Conservation (phyloP, 345 rosid species). For the Ailanthus altissimus region DNA sequence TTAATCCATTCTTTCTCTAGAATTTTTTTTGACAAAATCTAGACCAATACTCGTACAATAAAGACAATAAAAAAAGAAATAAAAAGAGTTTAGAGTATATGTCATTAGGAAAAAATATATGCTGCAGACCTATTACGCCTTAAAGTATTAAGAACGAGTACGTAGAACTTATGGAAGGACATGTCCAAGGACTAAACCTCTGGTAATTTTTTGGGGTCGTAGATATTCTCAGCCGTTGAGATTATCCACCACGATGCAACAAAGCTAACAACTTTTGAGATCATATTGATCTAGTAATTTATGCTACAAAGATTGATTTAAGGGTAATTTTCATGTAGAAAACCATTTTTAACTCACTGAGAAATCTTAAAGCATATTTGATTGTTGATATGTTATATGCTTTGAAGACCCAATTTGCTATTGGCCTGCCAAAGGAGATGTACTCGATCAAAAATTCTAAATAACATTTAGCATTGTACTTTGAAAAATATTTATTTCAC, state of each 20-base stretch:
- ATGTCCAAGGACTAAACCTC: slow-evolving; percentile 3
- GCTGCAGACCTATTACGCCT: not conserved
- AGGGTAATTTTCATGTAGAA: not conserved
- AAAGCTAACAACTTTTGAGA: not conserved
- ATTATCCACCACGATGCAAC: not conserved
- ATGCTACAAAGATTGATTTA: not conserved
- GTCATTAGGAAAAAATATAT: not conserved
- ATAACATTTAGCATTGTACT: not conserved
- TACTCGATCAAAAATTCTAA: not conserved
- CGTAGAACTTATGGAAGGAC: too few relatives aligned
- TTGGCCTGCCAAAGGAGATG: not conserved
- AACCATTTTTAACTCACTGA: not conserved
- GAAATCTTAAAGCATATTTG: not conserved
- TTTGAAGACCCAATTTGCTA: not conserved
- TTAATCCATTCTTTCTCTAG: slow-evolving; percentile 17
- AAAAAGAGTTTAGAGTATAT: not conserved
- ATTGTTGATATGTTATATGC: not conserved
- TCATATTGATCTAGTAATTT: not conserved
- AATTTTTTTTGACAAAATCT: not conserved
- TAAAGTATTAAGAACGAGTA: too few relatives aligned
- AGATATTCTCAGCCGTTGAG: not conserved
- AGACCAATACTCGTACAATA: not conserved
- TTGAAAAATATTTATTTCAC: too few relatives aligned
- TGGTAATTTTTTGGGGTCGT: not conserved
- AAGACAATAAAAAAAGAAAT: not conserved